Percentiles rank a stretch among this genome's conserved stretches.
Evolutionary conservation across 352 stramenopile genomes (phyloP).

Genomic region (Globisporangium parvum): DNA sequence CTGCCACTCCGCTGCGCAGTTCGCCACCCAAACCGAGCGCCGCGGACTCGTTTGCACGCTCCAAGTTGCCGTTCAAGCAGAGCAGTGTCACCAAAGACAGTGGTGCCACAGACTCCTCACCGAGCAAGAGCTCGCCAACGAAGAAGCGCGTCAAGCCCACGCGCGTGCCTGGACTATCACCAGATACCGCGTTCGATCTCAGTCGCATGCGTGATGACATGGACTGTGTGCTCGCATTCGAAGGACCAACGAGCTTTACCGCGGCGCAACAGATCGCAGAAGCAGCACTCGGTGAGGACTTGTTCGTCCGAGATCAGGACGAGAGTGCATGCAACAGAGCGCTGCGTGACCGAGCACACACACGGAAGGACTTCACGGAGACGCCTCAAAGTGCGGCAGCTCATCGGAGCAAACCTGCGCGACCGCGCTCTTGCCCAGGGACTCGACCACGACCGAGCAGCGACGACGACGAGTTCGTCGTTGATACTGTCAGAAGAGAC

Average conservation of each 20-base stretch:
- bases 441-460: not conserved
- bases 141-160: constrained; percentile 1
- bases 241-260: constrained; percentile 31
- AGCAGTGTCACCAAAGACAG: not conserved
- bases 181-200: not conserved
- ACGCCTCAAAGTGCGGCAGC: not conserved
- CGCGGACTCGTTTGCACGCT: not conserved
- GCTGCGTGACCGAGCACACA: constrained; percentile 11
- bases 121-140: constrained; percentile 3
- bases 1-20: not conserved
- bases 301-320: not conserved
- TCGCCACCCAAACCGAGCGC: constrained; percentile 2
- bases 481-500: not conserved
- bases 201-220: not conserved
- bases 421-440: constrained; percentile 6
- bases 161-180: not conserved
- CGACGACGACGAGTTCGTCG: not conserved
- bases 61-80: constrained; percentile 6
- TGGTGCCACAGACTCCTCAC: not conserved
- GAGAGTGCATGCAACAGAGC: not conserved
- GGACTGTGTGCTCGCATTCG: constrained; percentile 18
- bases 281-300: constrained; percentile 5
- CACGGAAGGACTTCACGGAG: not conserved
- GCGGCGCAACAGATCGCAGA: constrained; percentile 31
- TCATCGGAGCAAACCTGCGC: not conserved